These are phyloP conservation scores for Ophiostoma novo-ulmi DNA, from an alignment of 2,329 filamentous ascomycete genomes.

Conservation along the genomic window DNA sequence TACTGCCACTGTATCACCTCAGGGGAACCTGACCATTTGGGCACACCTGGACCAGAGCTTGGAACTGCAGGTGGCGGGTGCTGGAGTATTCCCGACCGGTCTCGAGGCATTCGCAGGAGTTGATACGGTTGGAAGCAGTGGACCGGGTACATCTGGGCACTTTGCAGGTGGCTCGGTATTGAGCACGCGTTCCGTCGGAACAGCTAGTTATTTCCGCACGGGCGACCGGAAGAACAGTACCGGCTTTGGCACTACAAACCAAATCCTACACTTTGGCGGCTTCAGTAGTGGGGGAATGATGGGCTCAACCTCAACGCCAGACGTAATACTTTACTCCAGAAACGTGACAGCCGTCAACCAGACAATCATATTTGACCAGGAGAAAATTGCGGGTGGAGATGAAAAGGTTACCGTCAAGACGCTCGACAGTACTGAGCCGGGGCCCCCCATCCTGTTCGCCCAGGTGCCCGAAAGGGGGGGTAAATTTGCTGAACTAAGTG, in stretches of 20 bases:
- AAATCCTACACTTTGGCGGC: slow-evolving; percentile 53
- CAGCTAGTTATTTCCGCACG: slow-evolving; percentile 49
- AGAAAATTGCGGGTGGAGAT: slow-evolving; percentile 20
- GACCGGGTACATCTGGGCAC: slow-evolving; percentile 13
- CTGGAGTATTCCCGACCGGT: slow-evolving; percentile 51
- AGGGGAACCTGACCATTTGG: slow-evolving; percentile 44
- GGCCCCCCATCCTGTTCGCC: background rate
- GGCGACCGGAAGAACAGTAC: slow-evolving; percentile 43
- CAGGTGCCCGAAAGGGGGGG: background rate
- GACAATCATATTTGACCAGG: slow-evolving; percentile 39
- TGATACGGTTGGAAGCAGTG: slow-evolving; percentile 15
- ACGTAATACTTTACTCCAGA: slow-evolving; percentile 51
- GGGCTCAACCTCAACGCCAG: slow-evolving; percentile 28
- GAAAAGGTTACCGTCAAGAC: background rate
- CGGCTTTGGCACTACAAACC: slow-evolving; percentile 52
- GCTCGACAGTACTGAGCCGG: background rate
- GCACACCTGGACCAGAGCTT: slow-evolving; percentile 42
- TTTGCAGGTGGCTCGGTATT: slow-evolving; percentile 38
- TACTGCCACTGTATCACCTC: slow-evolving; percentile 40
- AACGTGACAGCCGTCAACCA: slow-evolving; percentile 52
- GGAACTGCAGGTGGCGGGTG: slow-evolving; percentile 37
- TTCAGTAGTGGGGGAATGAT: slow-evolving; percentile 31
- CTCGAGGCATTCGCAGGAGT: slow-evolving; percentile 50
- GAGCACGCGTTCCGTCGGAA: slow-evolving; percentile 53
- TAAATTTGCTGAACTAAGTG: background rate